These are phyloP conservation scores for Calonectria hawksworthii DNA, from an alignment of 2,329 filamentous ascomycete genomes.

Conservation along the genomic window DNA sequence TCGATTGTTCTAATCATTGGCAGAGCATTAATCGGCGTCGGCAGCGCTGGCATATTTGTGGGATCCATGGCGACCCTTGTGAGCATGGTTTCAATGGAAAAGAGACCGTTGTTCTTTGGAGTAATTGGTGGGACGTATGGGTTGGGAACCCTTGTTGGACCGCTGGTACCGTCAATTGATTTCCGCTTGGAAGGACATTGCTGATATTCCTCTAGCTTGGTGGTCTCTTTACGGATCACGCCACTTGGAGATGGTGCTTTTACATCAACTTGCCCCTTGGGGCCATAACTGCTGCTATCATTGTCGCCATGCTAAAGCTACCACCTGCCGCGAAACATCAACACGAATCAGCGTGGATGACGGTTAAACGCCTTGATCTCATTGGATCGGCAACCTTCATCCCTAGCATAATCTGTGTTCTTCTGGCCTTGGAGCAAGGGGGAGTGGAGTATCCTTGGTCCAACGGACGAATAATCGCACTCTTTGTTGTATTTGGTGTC, in stretches of 20 bases:
- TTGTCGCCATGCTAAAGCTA: slow-evolving; percentile 48
- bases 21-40: slow-evolving; percentile 61
- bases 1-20: slow-evolving; percentile 63
- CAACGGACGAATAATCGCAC: slow-evolving; percentile 23
- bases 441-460: slow-evolving; percentile 2
- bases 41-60: slow-evolving; percentile 61
- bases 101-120: slow-evolving; percentile 48
- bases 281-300: slow-evolving; percentile 47
- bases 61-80: slow-evolving; percentile 64
- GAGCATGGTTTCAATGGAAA: slow-evolving; percentile 50
- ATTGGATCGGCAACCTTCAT: not conserved
- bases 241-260: slow-evolving; percentile 38
- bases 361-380: not conserved
- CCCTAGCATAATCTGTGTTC: not conserved
- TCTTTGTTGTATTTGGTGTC: slow-evolving; percentile 24
- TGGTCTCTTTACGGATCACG: slow-evolving; percentile 50
- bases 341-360: not conserved
- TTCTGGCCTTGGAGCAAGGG: not conserved
- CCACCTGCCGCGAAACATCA: slow-evolving; percentile 46
- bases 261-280: slow-evolving; percentile 45
- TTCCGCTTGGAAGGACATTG: not conserved
- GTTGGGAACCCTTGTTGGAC: slow-evolving; percentile 49
- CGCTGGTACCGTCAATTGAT: slow-evolving; percentile 27
- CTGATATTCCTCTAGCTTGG: slow-evolving; percentile 36
- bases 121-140: slow-evolving; percentile 50